Conservation (phyloP, 2,329 filamentous ascomycete species). For the Sphaerulina musiva region DNA sequence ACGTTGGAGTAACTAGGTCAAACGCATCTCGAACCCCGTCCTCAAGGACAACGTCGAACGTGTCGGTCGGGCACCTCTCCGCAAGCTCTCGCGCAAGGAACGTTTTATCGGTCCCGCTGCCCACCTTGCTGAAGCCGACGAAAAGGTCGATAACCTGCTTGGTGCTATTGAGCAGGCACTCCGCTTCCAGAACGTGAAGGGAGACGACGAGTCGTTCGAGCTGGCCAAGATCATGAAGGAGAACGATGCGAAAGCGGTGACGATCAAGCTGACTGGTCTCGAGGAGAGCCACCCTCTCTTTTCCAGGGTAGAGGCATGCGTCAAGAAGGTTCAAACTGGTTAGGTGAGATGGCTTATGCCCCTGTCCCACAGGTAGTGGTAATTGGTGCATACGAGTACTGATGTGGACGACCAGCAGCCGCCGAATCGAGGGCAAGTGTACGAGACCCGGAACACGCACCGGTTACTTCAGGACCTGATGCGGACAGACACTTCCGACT, state of each 20-base stretch:
- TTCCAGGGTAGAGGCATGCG: conserved; percentile 65
- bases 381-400: no score
- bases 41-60: conserved; percentile 90
- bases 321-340: conserved; percentile 67
- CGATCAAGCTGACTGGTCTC: conserved; percentile 74
- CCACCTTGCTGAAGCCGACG: conserved; percentile 74
- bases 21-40: conserved; percentile 84
- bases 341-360: conserved; percentile 1
- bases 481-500: no score
- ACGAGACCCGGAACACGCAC: not conserved
- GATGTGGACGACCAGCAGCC: not conserved
- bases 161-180: conserved; percentile 85
- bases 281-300: conserved; percentile 71
- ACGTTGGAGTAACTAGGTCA: not conserved
- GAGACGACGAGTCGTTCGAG: conserved; percentile 81
- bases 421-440: conserved; percentile 1
- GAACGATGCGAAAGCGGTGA: conserved; percentile 65
- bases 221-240: conserved; percentile 79
- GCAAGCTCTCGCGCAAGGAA: conserved; percentile 91
- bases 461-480: no score
- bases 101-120: conserved; percentile 89
- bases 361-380: no score
- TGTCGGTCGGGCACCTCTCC: conserved; percentile 86
- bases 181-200: conserved; percentile 89
- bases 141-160: conserved; percentile 66